Percentiles rank a stretch among this genome's conserved stretches.
phyloP scores from a whole-genome alignment of 345 rosid species.

The Citrus glauca region DNA sequence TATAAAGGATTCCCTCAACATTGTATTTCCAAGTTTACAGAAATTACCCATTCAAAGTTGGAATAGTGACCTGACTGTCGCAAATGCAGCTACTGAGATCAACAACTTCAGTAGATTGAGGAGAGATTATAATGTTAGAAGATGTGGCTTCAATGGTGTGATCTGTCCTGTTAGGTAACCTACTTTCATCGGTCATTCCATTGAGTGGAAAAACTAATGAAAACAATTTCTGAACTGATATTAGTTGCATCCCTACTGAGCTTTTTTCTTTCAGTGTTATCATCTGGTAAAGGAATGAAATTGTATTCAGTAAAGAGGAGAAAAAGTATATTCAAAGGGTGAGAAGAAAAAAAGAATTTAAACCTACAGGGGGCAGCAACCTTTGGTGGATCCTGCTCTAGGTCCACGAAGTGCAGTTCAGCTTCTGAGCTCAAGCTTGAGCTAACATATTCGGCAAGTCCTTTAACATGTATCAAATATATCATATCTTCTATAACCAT shows the following conservation, averaged over 20 bases:
- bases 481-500: constrained; percentile 91
- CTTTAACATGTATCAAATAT: constrained; percentile 62
- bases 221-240: constrained; percentile 55
- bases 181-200: constrained; percentile 23
- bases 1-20: background rate
- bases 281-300: constrained; percentile 47
- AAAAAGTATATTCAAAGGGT: background rate
- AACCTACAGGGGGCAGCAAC: constrained; percentile 28
- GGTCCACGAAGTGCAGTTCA: constrained; percentile 52
- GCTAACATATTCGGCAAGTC: constrained; percentile 47
- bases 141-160: constrained; percentile 13
- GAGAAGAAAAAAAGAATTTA: constrained; percentile 3
- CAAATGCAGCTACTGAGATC: constrained; percentile 77
- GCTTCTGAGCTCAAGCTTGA: constrained; percentile 56
- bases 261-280: constrained; percentile 39
- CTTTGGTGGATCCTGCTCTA: constrained; percentile 91
- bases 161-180: constrained; percentile 18
- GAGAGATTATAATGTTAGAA: constrained; percentile 24
- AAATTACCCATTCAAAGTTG: constrained; percentile 81
- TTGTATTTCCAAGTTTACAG: background rate
- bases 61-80: constrained; percentile 69
- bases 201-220: constrained; percentile 39
- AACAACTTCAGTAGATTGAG: constrained; percentile 44
- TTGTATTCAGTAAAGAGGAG: background rate
- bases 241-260: constrained; percentile 44